Percentiles rank a stretch among this genome's conserved stretches.
phyloP scores from a whole-genome alignment of 495 filamentous ascomycete species.

The Lindgomyces ingoldianus region DNA sequence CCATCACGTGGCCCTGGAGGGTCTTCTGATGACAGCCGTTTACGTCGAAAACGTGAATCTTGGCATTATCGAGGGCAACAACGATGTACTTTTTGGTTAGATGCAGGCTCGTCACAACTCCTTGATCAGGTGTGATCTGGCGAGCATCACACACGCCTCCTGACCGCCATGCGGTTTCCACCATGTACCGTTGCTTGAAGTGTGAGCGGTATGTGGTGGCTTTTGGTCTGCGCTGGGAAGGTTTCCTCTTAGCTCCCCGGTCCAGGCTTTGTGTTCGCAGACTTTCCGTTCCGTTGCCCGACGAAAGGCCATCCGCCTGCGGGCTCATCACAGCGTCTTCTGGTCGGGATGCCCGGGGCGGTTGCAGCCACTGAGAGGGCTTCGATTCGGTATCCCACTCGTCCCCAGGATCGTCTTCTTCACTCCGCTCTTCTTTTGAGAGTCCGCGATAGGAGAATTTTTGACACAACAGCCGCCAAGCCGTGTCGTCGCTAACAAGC shows the following conservation, averaged over 20 bases:
- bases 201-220: constrained; percentile 83
- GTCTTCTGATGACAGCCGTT: constrained; percentile 85
- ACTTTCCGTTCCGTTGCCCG: constrained; percentile 7
- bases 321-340: constrained; percentile 12
- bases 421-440: constrained; percentile 41
- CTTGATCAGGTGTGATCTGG: constrained; percentile 92
- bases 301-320: constrained; percentile 17
- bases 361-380: constrained; percentile 18
- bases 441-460: constrained; percentile 82
- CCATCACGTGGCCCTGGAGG: constrained; percentile 94
- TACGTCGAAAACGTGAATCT: constrained; percentile 96
- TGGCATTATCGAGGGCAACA: constrained; percentile 95
- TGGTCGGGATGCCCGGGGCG: constrained; percentile 15
- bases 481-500: constrained; percentile 90
- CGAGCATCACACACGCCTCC: constrained; percentile 75
- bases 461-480: constrained; percentile 94
- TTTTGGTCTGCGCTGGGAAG: constrained; percentile 41
- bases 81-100: constrained; percentile 95
- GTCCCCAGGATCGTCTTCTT: constrained; percentile 22
- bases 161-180: constrained; percentile 93
- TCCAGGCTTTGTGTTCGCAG: constrained; percentile 39
- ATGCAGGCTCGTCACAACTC: constrained; percentile 94
- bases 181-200: constrained; percentile 96
- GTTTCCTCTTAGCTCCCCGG: constrained; percentile 17
- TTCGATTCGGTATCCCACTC: constrained; percentile 8